Evolutionary conservation across 2,329 filamentous ascomycete species (phyloP), one percentile per base, ranked within the genome.

Genomic region (Orbilia javanica): DNA sequence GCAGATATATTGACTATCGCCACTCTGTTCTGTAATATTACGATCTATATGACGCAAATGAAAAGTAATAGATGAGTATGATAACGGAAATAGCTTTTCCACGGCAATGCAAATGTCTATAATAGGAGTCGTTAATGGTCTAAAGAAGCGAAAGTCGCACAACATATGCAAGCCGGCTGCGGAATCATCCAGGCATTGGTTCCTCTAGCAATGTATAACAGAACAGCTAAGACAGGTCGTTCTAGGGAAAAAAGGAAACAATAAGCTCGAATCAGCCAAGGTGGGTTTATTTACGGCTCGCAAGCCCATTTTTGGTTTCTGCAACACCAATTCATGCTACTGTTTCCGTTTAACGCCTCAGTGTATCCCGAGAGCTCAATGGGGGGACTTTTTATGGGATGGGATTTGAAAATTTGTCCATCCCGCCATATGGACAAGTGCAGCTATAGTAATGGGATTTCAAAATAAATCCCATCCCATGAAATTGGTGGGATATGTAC

Each of bases 131-230:
- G 13, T 46, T 63, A 63, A 44, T 29, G 57, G 29, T 22, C 52
- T 57, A 57, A 60, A 25, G 18, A 42, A 39, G 55, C 34, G 31
- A 60, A 39, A 60, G 55, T 42, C 11, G 22, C 31, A 60, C 55
- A 60, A 42, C 55, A 60, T 60, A 42, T 60, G 55, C 55, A 60
- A 42, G 34, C 34, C 31, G 27, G 34, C 31, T 27, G 10, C 55
- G 18, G 55, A 60, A 39, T 60, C 7, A 20, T n/a, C 34, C 18
- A 34, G 34, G 31, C 34, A 39, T 25, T 42, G 34, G n/a, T n/a
- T n/a, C n/a, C 18, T 42, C 15, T 57, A 3, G 11, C n/a, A 4
- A 39, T 15, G 13, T 20, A 39, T 42, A 60, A 60, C 42, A n/a
- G 1, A 22, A 39, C 10, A 34, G 18, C 52, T 22, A 39, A 60